A percentile compares a stretch with the other conserved stretches of the same genome.
These are phyloP conservation scores for Coemansia sp. DNA, from an alignment of 192 early-diverging fungal genomes.

Conservation along the genomic window DNA sequence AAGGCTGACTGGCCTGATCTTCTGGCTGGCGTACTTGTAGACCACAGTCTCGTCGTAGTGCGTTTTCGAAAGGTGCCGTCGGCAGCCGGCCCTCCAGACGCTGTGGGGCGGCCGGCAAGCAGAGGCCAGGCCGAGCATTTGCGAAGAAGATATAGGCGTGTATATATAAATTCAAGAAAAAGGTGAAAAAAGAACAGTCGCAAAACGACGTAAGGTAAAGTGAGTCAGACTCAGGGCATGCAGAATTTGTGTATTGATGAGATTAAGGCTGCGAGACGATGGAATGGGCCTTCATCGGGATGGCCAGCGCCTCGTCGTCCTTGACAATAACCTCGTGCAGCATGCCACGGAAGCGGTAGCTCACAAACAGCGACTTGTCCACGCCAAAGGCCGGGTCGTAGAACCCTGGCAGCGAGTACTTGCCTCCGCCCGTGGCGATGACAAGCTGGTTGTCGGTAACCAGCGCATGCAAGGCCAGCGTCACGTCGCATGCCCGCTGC, in stretches of 20 bases:
- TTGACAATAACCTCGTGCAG: conserved; percentile 79
- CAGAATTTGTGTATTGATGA: no score
- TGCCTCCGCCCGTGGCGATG: conserved; percentile 82
- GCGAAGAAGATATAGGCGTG: no score
- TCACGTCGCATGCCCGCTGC: conserved; percentile 70
- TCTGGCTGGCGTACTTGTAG: conserved; percentile 48
- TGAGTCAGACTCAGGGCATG: neutral
- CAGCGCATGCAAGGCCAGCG: conserved; percentile 78
- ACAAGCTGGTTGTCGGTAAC: conserved; percentile 85
- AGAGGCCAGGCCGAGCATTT: neutral
- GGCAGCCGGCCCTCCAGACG: neutral
- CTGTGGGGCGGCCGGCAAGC: neutral
- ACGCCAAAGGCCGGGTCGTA: conserved; percentile 94
- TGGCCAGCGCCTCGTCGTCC: conserved; percentile 76
- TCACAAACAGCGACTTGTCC: conserved; percentile 77
- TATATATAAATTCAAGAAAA: neutral
- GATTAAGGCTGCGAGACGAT: neutral
- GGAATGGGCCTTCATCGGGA: conserved; percentile 65
- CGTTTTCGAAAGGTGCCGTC: conserved; percentile 19
- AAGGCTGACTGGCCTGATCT: conserved; percentile 68
- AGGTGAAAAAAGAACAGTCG: neutral
- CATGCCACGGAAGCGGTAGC: conserved; percentile 78
- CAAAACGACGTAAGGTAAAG: no score
- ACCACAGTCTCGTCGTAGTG: conserved; percentile 52
- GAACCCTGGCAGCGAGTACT: conserved; percentile 90